These are phyloP conservation scores for Blastobotrys robertii DNA, from an alignment of 805 yeast genomes.

Conservation along the genomic window DNA sequence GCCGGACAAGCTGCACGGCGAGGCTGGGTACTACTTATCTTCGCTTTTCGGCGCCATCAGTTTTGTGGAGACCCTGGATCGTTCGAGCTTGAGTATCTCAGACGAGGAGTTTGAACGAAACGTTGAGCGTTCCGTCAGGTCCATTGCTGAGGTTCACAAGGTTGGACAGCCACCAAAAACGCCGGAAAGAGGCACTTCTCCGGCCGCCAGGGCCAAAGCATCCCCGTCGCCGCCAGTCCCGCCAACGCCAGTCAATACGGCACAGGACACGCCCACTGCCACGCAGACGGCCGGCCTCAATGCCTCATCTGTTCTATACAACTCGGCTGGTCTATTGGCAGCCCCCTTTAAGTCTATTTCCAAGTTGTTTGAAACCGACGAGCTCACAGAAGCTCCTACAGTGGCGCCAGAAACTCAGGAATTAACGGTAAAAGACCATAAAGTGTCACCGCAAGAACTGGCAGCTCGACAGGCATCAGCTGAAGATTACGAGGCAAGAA, in stretches of 20 bases:
- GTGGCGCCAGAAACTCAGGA: neutral
- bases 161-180: slow-evolving; percentile 16
- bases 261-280: neutral
- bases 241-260: neutral
- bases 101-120: slow-evolving; percentile 48
- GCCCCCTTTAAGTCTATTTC: slow-evolving; percentile 37
- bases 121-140: slow-evolving; percentile 29
- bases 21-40: slow-evolving; percentile 81
- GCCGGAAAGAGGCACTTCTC: slow-evolving; percentile 6
- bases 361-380: slow-evolving; percentile 28
- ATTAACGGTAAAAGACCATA: neutral
- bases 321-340: slow-evolving; percentile 41
- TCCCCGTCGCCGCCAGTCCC: neutral
- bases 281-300: slow-evolving; percentile 8
- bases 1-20: slow-evolving; percentile 70
- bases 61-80: slow-evolving; percentile 56
- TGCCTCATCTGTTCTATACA: slow-evolving; percentile 26
- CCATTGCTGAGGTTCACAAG: slow-evolving; percentile 22
- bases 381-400: slow-evolving; percentile 8
- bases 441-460: slow-evolving; percentile 21
- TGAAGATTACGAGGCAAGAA: slow-evolving; percentile 30
- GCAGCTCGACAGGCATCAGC: slow-evolving; percentile 30
- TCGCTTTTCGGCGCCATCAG: slow-evolving; percentile 84
- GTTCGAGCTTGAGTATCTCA: slow-evolving; percentile 48
- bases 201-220: neutral